phyloP scores from a whole-genome alignment of 2,329 filamentous ascomycete genomes.

The Talaromyces piceae region DNA sequence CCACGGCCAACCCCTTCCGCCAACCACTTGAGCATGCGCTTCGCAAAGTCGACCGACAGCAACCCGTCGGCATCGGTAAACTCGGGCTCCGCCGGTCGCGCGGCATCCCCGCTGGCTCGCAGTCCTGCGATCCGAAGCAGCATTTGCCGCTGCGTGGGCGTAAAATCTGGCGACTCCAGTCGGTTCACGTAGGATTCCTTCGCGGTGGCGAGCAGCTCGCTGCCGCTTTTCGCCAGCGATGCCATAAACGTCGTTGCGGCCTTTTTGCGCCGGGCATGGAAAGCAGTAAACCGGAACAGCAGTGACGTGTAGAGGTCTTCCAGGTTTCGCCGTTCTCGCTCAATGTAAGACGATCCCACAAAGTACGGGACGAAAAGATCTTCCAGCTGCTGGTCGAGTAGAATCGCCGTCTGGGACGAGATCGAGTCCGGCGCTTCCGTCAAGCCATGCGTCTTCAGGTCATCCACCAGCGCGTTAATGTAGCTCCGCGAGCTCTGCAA shows the following conservation, averaged over 20 bases:
- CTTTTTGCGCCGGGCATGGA: conserved; percentile 73
- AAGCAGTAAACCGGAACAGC: conserved; percentile 94
- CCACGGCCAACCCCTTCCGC: conserved; percentile 89
- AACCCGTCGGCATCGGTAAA: conserved; percentile 84
- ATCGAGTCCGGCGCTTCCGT: conserved; percentile 92
- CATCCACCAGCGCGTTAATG: conserved; percentile 79
- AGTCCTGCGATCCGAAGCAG: conserved; percentile 83
- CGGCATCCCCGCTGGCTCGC: conserved; percentile 56
- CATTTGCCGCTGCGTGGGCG: conserved; percentile 80
- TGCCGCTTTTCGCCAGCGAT: conserved; percentile 80
- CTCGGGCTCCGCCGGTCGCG: conserved; percentile 75
- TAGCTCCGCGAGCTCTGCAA: conserved; percentile 86
- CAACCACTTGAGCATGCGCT: conserved; percentile 95
- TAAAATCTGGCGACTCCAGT: conserved; percentile 81
- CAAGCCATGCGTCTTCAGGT: conserved; percentile 85
- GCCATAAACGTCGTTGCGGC: conserved; percentile 79
- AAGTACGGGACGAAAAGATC: conserved; percentile 62
- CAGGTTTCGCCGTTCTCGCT: conserved; percentile 58
- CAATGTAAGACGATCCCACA: conserved; percentile 57
- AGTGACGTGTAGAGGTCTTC: conserved; percentile 84
- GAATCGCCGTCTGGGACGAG: conserved; percentile 70
- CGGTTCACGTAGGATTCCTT: conserved; percentile 87
- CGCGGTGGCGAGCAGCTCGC: conserved; percentile 77
- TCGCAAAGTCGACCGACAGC: conserved; percentile 77
- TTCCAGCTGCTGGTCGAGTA: conserved; percentile 61